phyloP scores from a whole-genome alignment of 202 grass and related monocot genomes.

The Brachypodium distachyon region DNA sequence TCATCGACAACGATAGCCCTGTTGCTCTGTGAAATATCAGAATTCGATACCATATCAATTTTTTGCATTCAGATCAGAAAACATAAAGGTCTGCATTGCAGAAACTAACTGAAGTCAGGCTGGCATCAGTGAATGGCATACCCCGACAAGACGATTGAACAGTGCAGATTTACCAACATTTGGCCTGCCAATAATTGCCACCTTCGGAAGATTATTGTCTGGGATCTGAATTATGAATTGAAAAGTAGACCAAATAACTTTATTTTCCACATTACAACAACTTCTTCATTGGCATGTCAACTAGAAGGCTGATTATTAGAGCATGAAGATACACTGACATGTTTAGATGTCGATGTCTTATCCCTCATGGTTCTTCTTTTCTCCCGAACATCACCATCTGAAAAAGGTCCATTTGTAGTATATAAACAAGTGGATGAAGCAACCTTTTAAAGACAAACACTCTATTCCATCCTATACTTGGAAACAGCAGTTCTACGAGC shows the following conservation, averaged over 20 bases:
- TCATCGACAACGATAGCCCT: slow-evolving; percentile 92
- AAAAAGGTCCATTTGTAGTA: slow-evolving; percentile 4
- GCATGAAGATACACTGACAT: slow-evolving; percentile 37
- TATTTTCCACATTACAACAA: neutral
- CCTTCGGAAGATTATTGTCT: slow-evolving; percentile 76
- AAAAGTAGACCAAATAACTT: neutral
- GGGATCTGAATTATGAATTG: slow-evolving; percentile 44
- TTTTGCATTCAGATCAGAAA: neutral
- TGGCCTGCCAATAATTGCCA: slow-evolving; percentile 81
- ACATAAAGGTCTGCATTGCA: neutral
- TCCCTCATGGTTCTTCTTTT: slow-evolving; percentile 40
- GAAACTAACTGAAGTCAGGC: neutral
- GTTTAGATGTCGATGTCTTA: slow-evolving; percentile 42
- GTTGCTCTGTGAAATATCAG: slow-evolving; percentile 38
- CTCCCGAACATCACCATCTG: slow-evolving; percentile 59
- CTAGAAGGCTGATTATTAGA: neutral
- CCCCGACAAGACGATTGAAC: slow-evolving; percentile 94
- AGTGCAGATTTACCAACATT: slow-evolving; percentile 97
- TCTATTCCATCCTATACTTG: neutral
- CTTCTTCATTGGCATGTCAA: neutral
- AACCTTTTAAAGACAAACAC: neutral
- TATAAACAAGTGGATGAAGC: neutral
- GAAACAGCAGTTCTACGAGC: neutral
- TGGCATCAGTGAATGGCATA: slow-evolving; percentile 15
- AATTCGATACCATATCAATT: neutral